Evolutionary conservation across 2,329 filamentous ascomycete genomes (phyloP).

Genomic region (Neofusicoccum cordaticola): DNA sequence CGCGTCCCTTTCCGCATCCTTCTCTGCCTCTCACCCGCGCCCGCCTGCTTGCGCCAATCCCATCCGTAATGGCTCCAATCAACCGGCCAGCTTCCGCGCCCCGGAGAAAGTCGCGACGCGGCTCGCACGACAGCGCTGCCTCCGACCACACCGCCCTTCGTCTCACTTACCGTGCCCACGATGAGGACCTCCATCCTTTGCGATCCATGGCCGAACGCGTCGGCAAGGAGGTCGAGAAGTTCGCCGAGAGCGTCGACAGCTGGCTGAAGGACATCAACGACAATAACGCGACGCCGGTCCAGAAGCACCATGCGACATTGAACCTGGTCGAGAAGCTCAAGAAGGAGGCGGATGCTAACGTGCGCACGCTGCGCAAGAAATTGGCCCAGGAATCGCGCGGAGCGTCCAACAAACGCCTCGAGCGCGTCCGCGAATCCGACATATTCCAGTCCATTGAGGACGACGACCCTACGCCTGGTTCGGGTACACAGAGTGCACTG

Average conservation of each 20-base stretch:
- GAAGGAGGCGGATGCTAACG: conserved; percentile 52
- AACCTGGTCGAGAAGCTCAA: conserved; percentile 41
- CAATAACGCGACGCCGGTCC: conserved; percentile 40
- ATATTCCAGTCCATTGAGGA: conserved; percentile 27
- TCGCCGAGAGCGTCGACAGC: conserved; percentile 77
- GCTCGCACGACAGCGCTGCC: conserved; percentile 19
- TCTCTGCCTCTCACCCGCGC: background rate
- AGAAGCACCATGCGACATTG: conserved; percentile 54
- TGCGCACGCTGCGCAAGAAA: conserved; percentile 44
- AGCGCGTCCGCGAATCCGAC: conserved; percentile 17
- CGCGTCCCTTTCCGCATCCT: background rate
- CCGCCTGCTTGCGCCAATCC: background rate
- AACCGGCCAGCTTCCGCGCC: conserved; percentile 24
- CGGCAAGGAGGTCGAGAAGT: conserved; percentile 79
- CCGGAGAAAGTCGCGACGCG: background rate
- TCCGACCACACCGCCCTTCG: conserved; percentile 20
- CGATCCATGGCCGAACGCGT: conserved; percentile 66
- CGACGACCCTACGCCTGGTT: conserved; percentile 22
- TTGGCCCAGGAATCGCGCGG: conserved; percentile 38
- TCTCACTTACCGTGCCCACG: conserved; percentile 22
- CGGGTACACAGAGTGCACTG: conserved; percentile 41
- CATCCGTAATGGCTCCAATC: conserved; percentile 25
- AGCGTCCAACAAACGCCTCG: conserved; percentile 32
- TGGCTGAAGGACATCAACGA: conserved; percentile 47
- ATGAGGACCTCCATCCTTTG: conserved; percentile 56